Conservation (phyloP, 306 rosid genomes). For the Senna tora region DNA sequence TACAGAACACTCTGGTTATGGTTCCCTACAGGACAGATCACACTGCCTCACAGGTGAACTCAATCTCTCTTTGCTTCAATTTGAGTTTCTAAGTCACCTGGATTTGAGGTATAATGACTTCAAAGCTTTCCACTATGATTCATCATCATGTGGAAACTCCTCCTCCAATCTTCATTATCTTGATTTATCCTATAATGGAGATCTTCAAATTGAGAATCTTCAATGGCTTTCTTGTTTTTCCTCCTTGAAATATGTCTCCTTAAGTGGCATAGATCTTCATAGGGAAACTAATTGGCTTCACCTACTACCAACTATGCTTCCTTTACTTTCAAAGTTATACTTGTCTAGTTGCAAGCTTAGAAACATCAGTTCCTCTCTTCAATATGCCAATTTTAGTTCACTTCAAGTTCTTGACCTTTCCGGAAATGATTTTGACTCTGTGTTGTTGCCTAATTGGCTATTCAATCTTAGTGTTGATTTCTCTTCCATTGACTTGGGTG, state of each 20-base stretch:
- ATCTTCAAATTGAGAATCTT: not conserved
- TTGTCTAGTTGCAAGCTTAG: conserved; percentile 32
- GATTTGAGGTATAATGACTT: conserved; percentile 22
- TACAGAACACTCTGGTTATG: not conserved
- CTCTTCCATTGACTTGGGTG: not conserved
- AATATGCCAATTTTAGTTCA: conserved; percentile 42
- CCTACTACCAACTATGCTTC: conserved; percentile 16
- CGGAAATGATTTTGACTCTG: not conserved
- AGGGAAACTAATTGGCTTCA: conserved; percentile 16
- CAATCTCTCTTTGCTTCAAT: conserved; percentile 2
- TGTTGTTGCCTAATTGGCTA: conserved; percentile 38
- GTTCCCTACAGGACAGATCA: not conserved
- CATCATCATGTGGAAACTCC: not conserved
- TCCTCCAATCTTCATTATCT: not conserved
- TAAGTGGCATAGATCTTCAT: not conserved
- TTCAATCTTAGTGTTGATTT: conserved; percentile 29
- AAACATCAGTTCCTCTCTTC: conserved; percentile 34
- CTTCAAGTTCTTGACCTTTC: conserved; percentile 37
- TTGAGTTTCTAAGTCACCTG: conserved; percentile 19
- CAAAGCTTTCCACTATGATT: not conserved
- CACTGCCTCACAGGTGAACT: conserved; percentile 27
- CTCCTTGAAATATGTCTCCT: not conserved
- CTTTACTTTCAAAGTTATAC: conserved; percentile 38
- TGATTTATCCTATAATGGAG: not conserved
- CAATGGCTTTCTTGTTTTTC: not conserved